Evolutionary conservation across 2,329 filamentous ascomycete genomes (phyloP), one percentile per base, ranked within the genome.

Genomic region (Ophioceras dolichostomum): DNA sequence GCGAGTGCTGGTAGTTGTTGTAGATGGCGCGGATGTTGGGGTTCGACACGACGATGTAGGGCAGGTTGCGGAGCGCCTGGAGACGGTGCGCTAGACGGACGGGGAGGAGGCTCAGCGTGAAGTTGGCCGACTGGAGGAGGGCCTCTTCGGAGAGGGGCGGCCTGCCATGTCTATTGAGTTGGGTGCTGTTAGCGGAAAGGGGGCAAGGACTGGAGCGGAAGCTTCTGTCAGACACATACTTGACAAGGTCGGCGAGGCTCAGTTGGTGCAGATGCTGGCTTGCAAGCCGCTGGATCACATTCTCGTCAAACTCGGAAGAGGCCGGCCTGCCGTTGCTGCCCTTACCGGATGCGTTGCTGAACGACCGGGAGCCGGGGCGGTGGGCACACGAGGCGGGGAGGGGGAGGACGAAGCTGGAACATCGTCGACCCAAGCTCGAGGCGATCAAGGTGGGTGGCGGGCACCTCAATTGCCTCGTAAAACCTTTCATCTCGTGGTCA

Each of bases 31-130:
- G 83, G 48, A 98, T 87, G 55, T 95, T 86, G 1, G 87, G 85
- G 55, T 98, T 96, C n/a, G 89, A 88, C 19, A 98, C 91, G 39
- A 98, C 89, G 45, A 98, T 96, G 59, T 89, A 98, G 0, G 91
- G 91, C 8, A 98, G 75, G 55, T 94, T 94, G 45, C 88, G 81
- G 14, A 98, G 68, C 31, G 87, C 86, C 57, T 94, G 84, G 45
- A 98, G 94, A 39, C 91, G 85, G 56, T 93, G 86, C 19, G 91
- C 91, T 19, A 98, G 78, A 27, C 91, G 85, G 35, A 91, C 83
- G 12, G 91, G 91, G 9, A 96, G 78, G 37, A 95, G 82, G 20
- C 81, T 84, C 46, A 96, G 80, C 10, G 91, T 94, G 63, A 96
- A 96, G 64, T 95, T 94, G 44, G 91, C 91, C 2, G 88, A 95